Conservation (phyloP, 352 stramenopile species). For the Globisporangium yorkense region DNA sequence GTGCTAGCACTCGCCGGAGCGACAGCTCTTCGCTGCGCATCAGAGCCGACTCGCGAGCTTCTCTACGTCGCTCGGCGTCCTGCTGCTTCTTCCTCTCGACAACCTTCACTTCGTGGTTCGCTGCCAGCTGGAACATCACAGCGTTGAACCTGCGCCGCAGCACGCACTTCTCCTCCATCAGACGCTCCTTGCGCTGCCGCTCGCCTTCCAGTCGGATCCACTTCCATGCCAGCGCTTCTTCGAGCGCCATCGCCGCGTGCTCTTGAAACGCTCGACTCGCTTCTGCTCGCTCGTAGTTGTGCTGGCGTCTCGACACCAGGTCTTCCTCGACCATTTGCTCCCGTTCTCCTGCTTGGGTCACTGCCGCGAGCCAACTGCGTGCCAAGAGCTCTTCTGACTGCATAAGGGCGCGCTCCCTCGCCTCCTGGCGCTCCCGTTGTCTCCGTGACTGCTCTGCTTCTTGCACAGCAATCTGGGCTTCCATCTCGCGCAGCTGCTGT, state of each 20-base stretch:
- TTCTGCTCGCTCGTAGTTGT: neutral
- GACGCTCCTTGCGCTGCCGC: neutral
- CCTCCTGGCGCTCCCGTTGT: slow-evolving; percentile 11
- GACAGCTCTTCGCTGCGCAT: slow-evolving; percentile 50
- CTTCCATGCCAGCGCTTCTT: slow-evolving; percentile 9
- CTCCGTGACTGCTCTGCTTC: slow-evolving; percentile 8
- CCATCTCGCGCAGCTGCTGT: slow-evolving; percentile 13
- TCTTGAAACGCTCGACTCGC: neutral
- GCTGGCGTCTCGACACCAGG: neutral
- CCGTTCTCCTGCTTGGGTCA: neutral
- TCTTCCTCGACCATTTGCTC: slow-evolving; percentile 8
- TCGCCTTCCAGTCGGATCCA: slow-evolving; percentile 5
- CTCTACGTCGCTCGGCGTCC: slow-evolving; percentile 19
- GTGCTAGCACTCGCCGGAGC: slow-evolving; percentile 18
- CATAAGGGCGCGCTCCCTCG: slow-evolving; percentile 9
- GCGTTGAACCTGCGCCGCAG: slow-evolving; percentile 13
- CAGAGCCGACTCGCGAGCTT: slow-evolving; percentile 25
- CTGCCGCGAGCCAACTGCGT: neutral
- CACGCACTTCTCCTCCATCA: slow-evolving; percentile 19
- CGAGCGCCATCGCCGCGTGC: slow-evolving; percentile 1
- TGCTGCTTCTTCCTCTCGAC: slow-evolving; percentile 14
- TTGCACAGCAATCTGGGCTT: slow-evolving; percentile 6
- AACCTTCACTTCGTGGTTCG: slow-evolving; percentile 6
- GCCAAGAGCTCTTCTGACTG: slow-evolving; percentile 14
- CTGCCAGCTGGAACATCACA: slow-evolving; percentile 26